These are phyloP conservation scores for Talaromyces trachyspermus DNA, from an alignment of 495 filamentous ascomycete genomes.

Conservation along the genomic window DNA sequence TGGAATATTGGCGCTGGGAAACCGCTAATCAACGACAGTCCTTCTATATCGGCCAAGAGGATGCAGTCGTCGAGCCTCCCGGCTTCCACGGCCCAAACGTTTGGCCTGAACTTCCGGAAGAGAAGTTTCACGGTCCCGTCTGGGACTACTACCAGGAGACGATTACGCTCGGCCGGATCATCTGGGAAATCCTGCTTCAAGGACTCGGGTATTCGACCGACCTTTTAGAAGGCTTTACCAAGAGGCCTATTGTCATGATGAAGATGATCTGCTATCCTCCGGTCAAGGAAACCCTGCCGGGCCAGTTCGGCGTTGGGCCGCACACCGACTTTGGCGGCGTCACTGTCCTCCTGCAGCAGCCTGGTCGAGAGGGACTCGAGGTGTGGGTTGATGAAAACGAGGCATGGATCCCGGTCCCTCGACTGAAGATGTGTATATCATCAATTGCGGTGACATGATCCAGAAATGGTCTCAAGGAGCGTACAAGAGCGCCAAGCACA, in stretches of 20 bases:
- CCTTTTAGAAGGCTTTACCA: slow-evolving; percentile 27
- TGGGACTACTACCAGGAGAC: slow-evolving; percentile 31
- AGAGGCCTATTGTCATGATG: slow-evolving; percentile 31
- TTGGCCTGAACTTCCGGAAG: slow-evolving; percentile 31
- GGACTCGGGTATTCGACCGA: slow-evolving; percentile 27
- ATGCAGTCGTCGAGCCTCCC: slow-evolving; percentile 13
- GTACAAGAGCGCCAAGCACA: slow-evolving; percentile 31
- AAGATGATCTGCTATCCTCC: slow-evolving; percentile 40
- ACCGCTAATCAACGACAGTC: slow-evolving; percentile 9
- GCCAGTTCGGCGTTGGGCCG: slow-evolving; percentile 30
- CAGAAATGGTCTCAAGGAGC: slow-evolving; percentile 24
- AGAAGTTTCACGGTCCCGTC: slow-evolving; percentile 28
- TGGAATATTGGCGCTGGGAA: neutral
- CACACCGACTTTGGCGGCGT: slow-evolving; percentile 36
- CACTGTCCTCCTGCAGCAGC: slow-evolving; percentile 36
- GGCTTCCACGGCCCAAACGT: slow-evolving; percentile 30
- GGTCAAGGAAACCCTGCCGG: slow-evolving; percentile 14
- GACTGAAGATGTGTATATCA: slow-evolving; percentile 30
- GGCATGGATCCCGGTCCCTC: slow-evolving; percentile 33
- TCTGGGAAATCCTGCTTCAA: slow-evolving; percentile 29
- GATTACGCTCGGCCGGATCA: slow-evolving; percentile 20
- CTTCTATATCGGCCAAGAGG: slow-evolving; percentile 29
- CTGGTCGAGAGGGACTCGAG: slow-evolving; percentile 33
- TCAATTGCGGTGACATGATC: slow-evolving; percentile 41
- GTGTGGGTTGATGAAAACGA: slow-evolving; percentile 28